phyloP scores from a whole-genome alignment of 2,329 filamentous ascomycete genomes.

The Aspergillus amoenus region DNA sequence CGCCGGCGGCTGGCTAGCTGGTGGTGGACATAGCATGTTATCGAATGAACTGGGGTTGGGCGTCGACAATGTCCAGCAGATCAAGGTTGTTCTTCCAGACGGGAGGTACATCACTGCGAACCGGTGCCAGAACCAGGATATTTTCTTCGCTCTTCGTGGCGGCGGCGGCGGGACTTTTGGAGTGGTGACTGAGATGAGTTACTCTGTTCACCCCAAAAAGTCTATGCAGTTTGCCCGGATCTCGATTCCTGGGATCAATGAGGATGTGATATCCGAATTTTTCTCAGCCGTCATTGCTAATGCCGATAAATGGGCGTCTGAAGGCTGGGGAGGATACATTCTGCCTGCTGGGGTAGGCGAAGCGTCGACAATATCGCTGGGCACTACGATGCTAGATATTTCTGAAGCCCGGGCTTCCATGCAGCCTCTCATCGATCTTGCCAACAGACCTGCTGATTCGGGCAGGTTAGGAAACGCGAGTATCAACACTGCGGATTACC shows the following conservation, averaged over 20 bases:
- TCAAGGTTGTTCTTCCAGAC: conserved; percentile 16
- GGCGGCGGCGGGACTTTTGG: conserved; percentile 20
- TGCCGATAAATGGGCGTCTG: conserved; percentile 18
- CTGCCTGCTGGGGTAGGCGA: neutral
- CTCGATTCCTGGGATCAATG: neutral
- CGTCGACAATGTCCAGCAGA: conserved; percentile 18
- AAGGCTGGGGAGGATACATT: conserved; percentile 23
- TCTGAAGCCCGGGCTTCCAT: conserved; percentile 11
- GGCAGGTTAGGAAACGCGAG: conserved; percentile 1
- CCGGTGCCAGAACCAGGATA: conserved; percentile 19
- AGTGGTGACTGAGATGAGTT: conserved; percentile 18
- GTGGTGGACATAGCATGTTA: conserved; percentile 12
- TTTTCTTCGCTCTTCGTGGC: conserved; percentile 20
- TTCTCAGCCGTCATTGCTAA: conserved; percentile 14
- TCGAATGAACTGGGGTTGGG: conserved; percentile 10
- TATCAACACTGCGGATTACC: neutral
- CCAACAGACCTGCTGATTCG: neutral
- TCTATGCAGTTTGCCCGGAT: conserved; percentile 13
- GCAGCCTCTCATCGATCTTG: conserved; percentile 12
- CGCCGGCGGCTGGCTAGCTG: conserved; percentile 12
- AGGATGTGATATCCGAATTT: neutral
- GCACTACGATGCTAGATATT: conserved; percentile 12
- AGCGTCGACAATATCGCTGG: conserved; percentile 8
- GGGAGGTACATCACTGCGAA: conserved; percentile 17
- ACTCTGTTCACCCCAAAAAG: conserved; percentile 17